These are phyloP conservation scores for Schwanniomyces yamadae DNA, from an alignment of 805 yeast genomes.

Conservation along the genomic window DNA sequence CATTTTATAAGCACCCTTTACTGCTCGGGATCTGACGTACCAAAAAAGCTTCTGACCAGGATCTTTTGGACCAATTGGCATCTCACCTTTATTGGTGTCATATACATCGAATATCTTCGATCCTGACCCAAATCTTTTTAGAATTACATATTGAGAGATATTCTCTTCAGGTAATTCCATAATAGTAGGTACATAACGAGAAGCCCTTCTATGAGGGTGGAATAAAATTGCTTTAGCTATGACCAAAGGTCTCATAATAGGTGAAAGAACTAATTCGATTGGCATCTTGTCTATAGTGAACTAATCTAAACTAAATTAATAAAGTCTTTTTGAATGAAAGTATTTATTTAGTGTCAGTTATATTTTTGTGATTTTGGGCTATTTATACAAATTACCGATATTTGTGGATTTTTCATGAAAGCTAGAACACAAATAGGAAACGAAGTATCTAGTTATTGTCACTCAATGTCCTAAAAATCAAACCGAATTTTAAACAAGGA, in stretches of 20 bases:
- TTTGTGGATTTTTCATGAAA: too few species aligned
- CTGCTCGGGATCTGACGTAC: constrained; percentile 63
- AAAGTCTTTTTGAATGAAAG: too few species aligned
- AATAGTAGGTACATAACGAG: constrained; percentile 55
- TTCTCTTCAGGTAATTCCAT: constrained; percentile 42
- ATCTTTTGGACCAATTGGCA: constrained; percentile 41
- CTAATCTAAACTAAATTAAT: too few species aligned
- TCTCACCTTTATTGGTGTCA: constrained; percentile 38
- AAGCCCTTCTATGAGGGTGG: constrained; percentile 55
- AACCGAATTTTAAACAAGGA: too few species aligned
- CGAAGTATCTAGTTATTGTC: too few species aligned
- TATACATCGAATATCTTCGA: constrained; percentile 57
- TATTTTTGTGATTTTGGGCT: too few species aligned
- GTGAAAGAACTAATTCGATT: constrained; percentile 55
- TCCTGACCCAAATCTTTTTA: constrained; percentile 61
- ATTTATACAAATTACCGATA: too few species aligned
- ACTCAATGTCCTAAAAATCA: too few species aligned
- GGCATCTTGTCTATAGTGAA: constrained; percentile 49
- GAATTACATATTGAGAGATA: constrained; percentile 44
- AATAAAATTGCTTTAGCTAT: constrained; percentile 53
- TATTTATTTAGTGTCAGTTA: too few species aligned
- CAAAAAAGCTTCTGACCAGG: constrained; percentile 48
- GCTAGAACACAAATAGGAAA: too few species aligned
- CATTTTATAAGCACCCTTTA: constrained; percentile 64
- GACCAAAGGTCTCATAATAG: constrained; percentile 59